Percentiles rank a stretch among this genome's conserved stretches.
phyloP scores from a whole-genome alignment of 257 asterid genomes.

The Parsonsia alboflavescens region DNA sequence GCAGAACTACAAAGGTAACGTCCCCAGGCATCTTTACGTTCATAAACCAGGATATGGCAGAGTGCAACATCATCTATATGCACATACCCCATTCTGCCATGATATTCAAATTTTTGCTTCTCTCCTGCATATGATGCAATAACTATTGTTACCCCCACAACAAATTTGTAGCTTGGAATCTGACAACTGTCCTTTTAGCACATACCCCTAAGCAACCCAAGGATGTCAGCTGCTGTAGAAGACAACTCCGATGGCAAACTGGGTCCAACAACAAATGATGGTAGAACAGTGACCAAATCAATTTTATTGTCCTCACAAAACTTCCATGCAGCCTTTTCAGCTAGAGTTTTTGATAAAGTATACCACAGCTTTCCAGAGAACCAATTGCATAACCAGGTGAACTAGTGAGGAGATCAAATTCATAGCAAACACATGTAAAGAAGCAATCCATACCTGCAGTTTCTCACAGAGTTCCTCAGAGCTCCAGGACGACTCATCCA shows the following conservation, averaged over 20 bases:
- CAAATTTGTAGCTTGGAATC: background rate
- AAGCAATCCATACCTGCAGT: constrained; percentile 38
- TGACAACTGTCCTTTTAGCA: background rate
- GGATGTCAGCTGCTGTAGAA: constrained; percentile 74
- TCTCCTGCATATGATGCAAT: constrained; percentile 35
- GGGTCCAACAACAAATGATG: constrained; percentile 80
- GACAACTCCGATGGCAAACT: constrained; percentile 56
- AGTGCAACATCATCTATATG: constrained; percentile 86
- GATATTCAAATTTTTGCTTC: constrained; percentile 55
- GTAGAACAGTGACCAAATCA: constrained; percentile 60
- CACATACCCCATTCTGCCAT: constrained; percentile 95
- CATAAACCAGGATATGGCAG: constrained; percentile 66
- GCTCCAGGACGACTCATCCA: constrained; percentile 91
- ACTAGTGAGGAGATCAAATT: background rate
- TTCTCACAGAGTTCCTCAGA: constrained; percentile 57
- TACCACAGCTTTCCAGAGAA: constrained; percentile 56
- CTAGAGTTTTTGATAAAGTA: constrained; percentile 67
- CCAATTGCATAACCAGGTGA: background rate
- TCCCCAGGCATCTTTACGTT: constrained; percentile 52
- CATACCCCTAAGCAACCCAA: constrained; percentile 71
- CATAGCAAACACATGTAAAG: background rate
- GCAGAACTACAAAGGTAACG: constrained; percentile 70
- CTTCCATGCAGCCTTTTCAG: constrained; percentile 93
- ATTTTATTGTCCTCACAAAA: constrained; percentile 58
- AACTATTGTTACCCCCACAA: background rate